Evolutionary conservation across 2,329 filamentous ascomycete species (phyloP).

Genomic region (Exutisphaerella laricina): DNA sequence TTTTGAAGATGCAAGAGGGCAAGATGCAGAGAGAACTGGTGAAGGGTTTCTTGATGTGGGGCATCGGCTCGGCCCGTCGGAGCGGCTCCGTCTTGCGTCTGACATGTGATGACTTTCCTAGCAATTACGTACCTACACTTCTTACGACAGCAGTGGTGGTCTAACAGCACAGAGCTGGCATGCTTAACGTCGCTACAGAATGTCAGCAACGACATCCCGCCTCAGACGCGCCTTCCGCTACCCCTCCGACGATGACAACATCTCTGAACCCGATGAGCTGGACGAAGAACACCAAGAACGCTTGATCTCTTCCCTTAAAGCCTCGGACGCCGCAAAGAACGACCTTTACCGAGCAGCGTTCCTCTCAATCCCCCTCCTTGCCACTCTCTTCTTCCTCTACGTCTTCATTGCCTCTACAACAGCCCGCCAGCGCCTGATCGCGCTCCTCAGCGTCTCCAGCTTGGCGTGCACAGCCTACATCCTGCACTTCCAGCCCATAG

Average conservation of each 20-base stretch:
- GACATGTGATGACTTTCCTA: too few relatives aligned
- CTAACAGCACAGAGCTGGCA: too few relatives aligned
- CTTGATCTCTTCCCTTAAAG: conserved; percentile 53
- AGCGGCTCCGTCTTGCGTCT: too few relatives aligned
- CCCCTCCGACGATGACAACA: conserved; percentile 56
- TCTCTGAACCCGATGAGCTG: conserved; percentile 52
- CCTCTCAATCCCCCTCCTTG: conserved; percentile 54
- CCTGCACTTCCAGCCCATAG: conserved; percentile 42
- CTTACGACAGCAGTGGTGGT: too few relatives aligned
- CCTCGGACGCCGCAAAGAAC: conserved; percentile 45
- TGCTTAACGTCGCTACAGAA: too few relatives aligned
- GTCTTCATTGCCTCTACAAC: conserved; percentile 40
- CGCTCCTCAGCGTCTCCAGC: conserved; percentile 57
- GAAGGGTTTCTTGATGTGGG: too few relatives aligned
- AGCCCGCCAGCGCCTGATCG: conserved; percentile 39
- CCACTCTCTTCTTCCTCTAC: conserved; percentile 51
- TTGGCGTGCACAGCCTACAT: conserved; percentile 59
- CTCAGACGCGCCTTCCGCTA: conserved; percentile 75
- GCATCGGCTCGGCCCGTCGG: too few relatives aligned
- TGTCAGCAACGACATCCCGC: conserved; percentile 12
- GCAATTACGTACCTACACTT: too few relatives aligned
- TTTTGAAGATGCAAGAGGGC: too few relatives aligned
- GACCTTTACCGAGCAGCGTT: conserved; percentile 43
- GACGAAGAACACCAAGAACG: conserved; percentile 70
- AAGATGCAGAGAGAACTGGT: too few relatives aligned